These are phyloP conservation scores for Rhinocladiella similis DNA, from an alignment of 2,329 filamentous ascomycete genomes.

Conservation along the genomic window DNA sequence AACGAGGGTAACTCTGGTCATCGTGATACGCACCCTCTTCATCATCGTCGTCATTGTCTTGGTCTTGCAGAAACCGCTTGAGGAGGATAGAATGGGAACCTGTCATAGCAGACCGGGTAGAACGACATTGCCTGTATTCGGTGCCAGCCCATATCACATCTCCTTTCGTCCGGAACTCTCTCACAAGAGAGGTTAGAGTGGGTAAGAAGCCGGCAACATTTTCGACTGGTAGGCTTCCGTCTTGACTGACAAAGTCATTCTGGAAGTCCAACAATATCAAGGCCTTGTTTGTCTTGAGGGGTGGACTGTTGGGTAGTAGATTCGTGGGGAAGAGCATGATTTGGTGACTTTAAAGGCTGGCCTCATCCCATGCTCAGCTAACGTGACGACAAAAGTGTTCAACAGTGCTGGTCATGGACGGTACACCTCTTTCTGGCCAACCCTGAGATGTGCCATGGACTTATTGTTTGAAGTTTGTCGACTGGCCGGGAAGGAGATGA, in stretches of 20 bases:
- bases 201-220: constrained; percentile 66
- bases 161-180: constrained; percentile 70
- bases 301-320: constrained; percentile 38
- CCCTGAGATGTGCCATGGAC: neutral
- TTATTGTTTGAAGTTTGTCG: neutral
- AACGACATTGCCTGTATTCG: constrained; percentile 65
- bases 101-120: constrained; percentile 52
- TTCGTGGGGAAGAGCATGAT: constrained; percentile 28
- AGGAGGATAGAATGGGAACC: constrained; percentile 43
- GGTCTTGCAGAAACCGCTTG: constrained; percentile 16
- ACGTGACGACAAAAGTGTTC: neutral
- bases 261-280: constrained; percentile 85
- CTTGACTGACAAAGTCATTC: constrained; percentile 76
- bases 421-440: neutral
- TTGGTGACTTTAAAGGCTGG: neutral
- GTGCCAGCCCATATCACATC: constrained; percentile 84
- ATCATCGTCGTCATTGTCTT: constrained; percentile 7
- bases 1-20: constrained; percentile 11
- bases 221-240: constrained; percentile 66
- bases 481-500: neutral
- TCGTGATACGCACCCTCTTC: constrained; percentile 13
- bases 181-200: constrained; percentile 65
- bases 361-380: constrained; percentile 12
- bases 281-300: constrained; percentile 63
- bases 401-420: neutral